A percentile compares a stretch with the other conserved stretches of the same genome.
Evolutionary conservation across 2,329 filamentous ascomycete genomes (phyloP).

Genomic region (Colletotrichum agaves): DNA sequence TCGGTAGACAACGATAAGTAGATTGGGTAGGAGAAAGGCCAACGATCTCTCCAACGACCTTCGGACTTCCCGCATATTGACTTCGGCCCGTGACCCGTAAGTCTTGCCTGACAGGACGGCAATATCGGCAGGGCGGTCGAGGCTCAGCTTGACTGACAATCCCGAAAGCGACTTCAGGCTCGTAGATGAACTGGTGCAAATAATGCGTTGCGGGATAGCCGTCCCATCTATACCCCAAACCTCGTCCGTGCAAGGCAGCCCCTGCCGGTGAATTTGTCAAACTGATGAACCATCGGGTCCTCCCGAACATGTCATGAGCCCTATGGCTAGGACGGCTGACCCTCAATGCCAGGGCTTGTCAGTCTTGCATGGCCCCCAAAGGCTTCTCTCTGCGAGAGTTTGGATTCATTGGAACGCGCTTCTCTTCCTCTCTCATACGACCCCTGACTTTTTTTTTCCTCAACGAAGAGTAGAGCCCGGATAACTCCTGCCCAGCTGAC

Average conservation of each 20-base stretch:
- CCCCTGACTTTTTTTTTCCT: too few relatives aligned
- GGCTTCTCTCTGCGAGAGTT: background rate
- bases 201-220: constrained; percentile 26
- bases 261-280: constrained; percentile 23
- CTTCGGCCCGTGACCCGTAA: too few relatives aligned
- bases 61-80: too few relatives aligned
- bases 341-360: background rate
- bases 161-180: background rate
- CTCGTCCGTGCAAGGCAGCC: constrained; percentile 3
- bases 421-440: background rate
- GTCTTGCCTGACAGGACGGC: background rate
- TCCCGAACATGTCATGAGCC: constrained; percentile 14
- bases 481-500: background rate
- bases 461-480: too few relatives aligned
- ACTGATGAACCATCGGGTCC: constrained; percentile 17
- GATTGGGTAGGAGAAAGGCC: too few relatives aligned
- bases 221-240: constrained; percentile 13
- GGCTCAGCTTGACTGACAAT: background rate
- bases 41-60: too few relatives aligned
- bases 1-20: too few relatives aligned
- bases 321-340: constrained; percentile 5
- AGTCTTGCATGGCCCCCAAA: background rate
- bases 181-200: background rate
- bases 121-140: background rate
- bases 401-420: background rate